Evolutionary conservation across 2,329 filamentous ascomycete species (phyloP), one percentile per base, ranked within the genome.

Genomic region (Beauveria varroae): DNA sequence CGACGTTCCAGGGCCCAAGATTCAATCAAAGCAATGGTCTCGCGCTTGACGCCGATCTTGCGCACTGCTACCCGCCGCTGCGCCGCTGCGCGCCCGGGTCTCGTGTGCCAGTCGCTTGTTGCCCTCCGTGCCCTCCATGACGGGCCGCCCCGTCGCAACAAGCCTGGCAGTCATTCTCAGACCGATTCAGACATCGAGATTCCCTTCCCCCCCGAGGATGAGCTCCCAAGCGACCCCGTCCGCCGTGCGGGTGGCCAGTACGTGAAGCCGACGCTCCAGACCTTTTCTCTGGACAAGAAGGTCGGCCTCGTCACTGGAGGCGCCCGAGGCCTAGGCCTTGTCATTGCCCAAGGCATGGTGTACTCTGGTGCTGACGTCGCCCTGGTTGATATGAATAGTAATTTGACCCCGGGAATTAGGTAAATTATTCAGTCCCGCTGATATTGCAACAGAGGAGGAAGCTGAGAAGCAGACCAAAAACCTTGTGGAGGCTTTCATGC

Each of bases 301-400:
- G 89, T 93, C 9, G 91, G 86, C 52, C 80, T 97, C 46, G 89
- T 98, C 44, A 98, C 93, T 1, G 93, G 93, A 57, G 93, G 93
- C 71, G 93, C 93, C 28, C 83, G 93, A 71, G 93, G 93, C 8
- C 76, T 98, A 62, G 93, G 93, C 44, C 79, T 97, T 64, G 92
- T 96, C 30, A 97, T 98, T 89, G 90, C 89, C 57, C 92, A 96
- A 78, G 92, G 90, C 52, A 85, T 96, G 75, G 89, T 96, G 58
- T 87, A 91, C 58, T 95, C 90, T 59, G 93, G 93, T 57, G 90
- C 91, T 10, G 88, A 96, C 73, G 81, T 97, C 64, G 93, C 93
- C 47, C 90, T 98, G 74, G 91, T 97, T 46, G 93, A 98, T 73
- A 80, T 97, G 78, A 96, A 98, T 77, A 89, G 90, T 93, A 75